Percentiles rank a stretch among this genome's conserved stretches.
These are phyloP conservation scores for Amaranthus hypochondriacus DNA, from an alignment of 148 eudicot species.

Conservation along the genomic window DNA sequence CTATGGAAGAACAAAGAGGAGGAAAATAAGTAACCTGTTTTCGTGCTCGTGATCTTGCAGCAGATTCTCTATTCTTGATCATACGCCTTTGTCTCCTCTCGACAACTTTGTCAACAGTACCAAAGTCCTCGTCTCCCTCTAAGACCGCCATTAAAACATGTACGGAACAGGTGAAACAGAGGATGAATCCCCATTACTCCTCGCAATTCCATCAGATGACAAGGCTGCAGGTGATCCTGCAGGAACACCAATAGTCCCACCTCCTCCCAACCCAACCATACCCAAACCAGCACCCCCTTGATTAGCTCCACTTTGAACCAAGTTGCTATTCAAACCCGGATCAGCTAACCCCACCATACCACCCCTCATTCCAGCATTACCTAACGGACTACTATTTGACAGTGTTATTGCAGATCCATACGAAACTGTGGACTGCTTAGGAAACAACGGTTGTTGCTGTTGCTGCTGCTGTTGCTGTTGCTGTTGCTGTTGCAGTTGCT, in stretches of 20 bases:
- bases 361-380: slow-evolving; percentile 44
- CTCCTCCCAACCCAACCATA: slow-evolving; percentile 55
- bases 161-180: slow-evolving; percentile 81
- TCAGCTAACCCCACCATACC: slow-evolving; percentile 52
- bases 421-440: slow-evolving; percentile 56
- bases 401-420: slow-evolving; percentile 49
- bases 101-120: slow-evolving; percentile 71
- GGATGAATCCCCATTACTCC: slow-evolving; percentile 70
- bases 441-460: slow-evolving; percentile 38
- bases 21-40: slow-evolving; percentile 57
- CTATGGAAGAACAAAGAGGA: not conserved
- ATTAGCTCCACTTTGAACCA: slow-evolving; percentile 39
- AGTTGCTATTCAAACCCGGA: slow-evolving; percentile 31
- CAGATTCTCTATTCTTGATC: slow-evolving; percentile 94
- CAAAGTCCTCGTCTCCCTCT: slow-evolving; percentile 51
- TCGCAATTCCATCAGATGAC: slow-evolving; percentile 78
- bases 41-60: slow-evolving; percentile 94
- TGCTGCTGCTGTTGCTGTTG: slow-evolving; percentile 5
- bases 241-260: slow-evolving; percentile 50
- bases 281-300: slow-evolving; percentile 56
- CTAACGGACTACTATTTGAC: slow-evolving; percentile 41
- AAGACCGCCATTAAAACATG: slow-evolving; percentile 60
- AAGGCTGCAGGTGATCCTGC: slow-evolving; percentile 61
- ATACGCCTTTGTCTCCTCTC: slow-evolving; percentile 91
- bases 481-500: slow-evolving; percentile 25